Conservation (phyloP, 108 stramenopile genomes). For the Cyclostephanos tholiformis region DNA sequence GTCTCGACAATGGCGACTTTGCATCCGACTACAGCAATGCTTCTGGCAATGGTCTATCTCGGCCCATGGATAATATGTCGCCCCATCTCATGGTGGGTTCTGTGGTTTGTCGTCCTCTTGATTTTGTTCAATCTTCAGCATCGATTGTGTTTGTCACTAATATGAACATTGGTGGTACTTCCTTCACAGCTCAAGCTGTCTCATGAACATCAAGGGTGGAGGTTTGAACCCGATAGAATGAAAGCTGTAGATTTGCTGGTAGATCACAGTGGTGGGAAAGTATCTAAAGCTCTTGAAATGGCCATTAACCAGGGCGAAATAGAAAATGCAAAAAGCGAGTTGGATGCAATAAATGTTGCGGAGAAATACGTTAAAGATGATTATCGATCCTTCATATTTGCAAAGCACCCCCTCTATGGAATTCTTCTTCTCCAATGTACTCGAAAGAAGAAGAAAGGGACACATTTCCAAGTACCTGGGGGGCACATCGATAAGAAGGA, state of each 20-base stretch:
- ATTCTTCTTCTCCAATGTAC: constrained; percentile 76
- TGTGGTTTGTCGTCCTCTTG: background rate
- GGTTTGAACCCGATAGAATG: constrained; percentile 60
- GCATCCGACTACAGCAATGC: constrained; percentile 1
- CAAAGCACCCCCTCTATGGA: constrained; percentile 64
- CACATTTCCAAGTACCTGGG: constrained; percentile 83
- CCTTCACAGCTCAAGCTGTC: constrained; percentile 55
- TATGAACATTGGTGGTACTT: constrained; percentile 29
- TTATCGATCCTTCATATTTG: constrained; percentile 73
- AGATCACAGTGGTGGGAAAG: constrained; percentile 76
- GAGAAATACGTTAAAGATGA: constrained; percentile 41
- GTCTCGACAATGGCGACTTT: constrained; percentile 67
- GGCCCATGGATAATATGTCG: constrained; percentile 24
- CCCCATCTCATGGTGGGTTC: constrained; percentile 12
- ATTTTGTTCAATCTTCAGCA: background rate
- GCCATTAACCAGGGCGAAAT: constrained; percentile 47
- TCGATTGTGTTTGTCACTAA: background rate
- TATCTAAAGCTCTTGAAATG: constrained; percentile 62
- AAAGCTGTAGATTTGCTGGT: constrained; percentile 49
- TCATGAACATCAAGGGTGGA: constrained; percentile 80
- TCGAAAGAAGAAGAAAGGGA: constrained; percentile 70
- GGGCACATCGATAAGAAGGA: constrained; percentile 81
- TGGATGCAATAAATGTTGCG: background rate
- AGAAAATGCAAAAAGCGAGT: constrained; percentile 6
- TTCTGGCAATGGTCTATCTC: constrained; percentile 1